Conservation (phyloP, 2,329 filamentous ascomycete species). For the Corynespora cassiicola region DNA sequence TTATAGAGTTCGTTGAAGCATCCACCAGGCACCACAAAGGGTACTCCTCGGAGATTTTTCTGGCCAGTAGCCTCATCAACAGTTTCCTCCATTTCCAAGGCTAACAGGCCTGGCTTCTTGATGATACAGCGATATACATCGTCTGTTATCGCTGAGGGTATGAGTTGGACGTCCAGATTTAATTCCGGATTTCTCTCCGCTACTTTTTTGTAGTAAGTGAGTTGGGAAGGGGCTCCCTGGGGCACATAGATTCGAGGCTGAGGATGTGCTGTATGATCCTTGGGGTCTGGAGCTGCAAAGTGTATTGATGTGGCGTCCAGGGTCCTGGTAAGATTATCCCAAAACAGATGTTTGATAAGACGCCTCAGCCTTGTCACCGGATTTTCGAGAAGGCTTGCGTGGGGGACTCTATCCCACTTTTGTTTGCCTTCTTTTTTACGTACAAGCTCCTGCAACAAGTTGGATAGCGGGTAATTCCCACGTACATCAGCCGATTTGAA, state of each 20-base stretch:
- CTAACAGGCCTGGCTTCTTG: slow-evolving; percentile 84
- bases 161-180: slow-evolving; percentile 78
- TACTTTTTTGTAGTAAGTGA: slow-evolving; percentile 84
- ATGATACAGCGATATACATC: slow-evolving; percentile 78
- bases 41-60: slow-evolving; percentile 74
- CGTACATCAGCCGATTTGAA: slow-evolving; percentile 84
- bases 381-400: slow-evolving; percentile 89
- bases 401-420: slow-evolving; percentile 84
- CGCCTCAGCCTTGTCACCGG: slow-evolving; percentile 82
- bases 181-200: slow-evolving; percentile 78
- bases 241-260: slow-evolving; percentile 89
- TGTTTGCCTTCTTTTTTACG: slow-evolving; percentile 85
- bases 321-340: slow-evolving; percentile 87
- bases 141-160: slow-evolving; percentile 74
- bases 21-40: slow-evolving; percentile 91
- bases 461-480: slow-evolving; percentile 93
- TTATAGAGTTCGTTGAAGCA: slow-evolving; percentile 96
- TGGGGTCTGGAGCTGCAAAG: slow-evolving; percentile 85
- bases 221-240: slow-evolving; percentile 77
- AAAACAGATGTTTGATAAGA: slow-evolving; percentile 84
- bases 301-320: slow-evolving; percentile 86
- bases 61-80: slow-evolving; percentile 68
- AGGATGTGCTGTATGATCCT: slow-evolving; percentile 89
- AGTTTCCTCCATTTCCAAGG: slow-evolving; percentile 82
- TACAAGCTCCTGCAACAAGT: slow-evolving; percentile 88